Percentiles rank a stretch among this genome's conserved stretches.
Evolutionary conservation across 805 yeast species (phyloP).

Genomic region (Spathaspora sp.): DNA sequence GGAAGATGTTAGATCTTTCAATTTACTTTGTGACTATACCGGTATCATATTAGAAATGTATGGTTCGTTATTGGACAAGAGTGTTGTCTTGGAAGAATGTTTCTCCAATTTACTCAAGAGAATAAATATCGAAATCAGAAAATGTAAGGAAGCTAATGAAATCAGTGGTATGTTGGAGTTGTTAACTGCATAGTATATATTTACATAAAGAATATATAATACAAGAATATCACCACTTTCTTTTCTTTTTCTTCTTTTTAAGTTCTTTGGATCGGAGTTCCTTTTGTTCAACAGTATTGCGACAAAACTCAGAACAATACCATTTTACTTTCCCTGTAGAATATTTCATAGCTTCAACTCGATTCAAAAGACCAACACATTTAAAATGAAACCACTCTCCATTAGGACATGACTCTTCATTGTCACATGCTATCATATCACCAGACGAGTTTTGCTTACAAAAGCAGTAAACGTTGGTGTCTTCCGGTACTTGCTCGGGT

Average conservation of each 20-base stretch:
- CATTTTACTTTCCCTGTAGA: slow-evolving; percentile 33
- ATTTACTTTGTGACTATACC: slow-evolving; percentile 63
- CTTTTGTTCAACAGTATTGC: slow-evolving; percentile 11
- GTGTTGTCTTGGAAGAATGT: slow-evolving; percentile 75
- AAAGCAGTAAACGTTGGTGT: slow-evolving; percentile 61
- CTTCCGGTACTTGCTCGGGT: slow-evolving; percentile 11
- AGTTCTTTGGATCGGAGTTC: slow-evolving; percentile 5
- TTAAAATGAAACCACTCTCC: slow-evolving; percentile 47
- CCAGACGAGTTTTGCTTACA: slow-evolving; percentile 95
- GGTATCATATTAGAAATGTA: slow-evolving; percentile 72
- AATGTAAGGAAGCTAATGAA: slow-evolving; percentile 83
- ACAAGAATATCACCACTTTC: slow-evolving; percentile 10
- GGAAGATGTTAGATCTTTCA: slow-evolving; percentile 73
- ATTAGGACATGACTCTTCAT: slow-evolving; percentile 39
- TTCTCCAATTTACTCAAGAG: slow-evolving; percentile 57
- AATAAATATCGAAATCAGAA: slow-evolving; percentile 64
- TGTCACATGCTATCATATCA: slow-evolving; percentile 95
- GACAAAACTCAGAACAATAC: slow-evolving; percentile 37
- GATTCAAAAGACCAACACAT: slow-evolving; percentile 37
- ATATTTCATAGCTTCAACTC: slow-evolving; percentile 35
- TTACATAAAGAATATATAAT: background rate
- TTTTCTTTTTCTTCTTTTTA: slow-evolving; percentile 13
- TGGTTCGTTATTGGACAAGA: slow-evolving; percentile 65
- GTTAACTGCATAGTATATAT: slow-evolving; percentile 46
- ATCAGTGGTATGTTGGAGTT: slow-evolving; percentile 93